Conservation (phyloP, 192 early-diverging fungal genomes). For the Backusella mclennaniae region DNA sequence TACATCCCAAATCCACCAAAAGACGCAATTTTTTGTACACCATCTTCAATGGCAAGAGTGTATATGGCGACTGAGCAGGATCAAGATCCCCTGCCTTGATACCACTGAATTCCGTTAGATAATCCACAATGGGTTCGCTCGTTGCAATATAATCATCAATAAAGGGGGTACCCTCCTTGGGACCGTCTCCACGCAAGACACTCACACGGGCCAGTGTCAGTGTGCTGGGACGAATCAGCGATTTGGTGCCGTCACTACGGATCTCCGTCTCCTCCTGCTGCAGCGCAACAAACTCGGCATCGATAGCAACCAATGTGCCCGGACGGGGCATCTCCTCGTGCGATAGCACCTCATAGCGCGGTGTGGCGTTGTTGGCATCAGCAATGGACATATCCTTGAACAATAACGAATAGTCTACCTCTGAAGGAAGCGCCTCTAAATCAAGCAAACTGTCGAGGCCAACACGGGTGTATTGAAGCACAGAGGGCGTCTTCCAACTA, state of each 20-base stretch:
- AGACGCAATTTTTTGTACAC: constrained; percentile 90
- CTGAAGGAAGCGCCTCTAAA: constrained; percentile 38
- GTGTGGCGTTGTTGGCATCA: constrained; percentile 52
- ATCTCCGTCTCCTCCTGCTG: constrained; percentile 87
- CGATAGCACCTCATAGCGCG: constrained; percentile 47
- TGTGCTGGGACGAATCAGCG: constrained; percentile 75
- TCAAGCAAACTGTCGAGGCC: constrained; percentile 53
- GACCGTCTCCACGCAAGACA: constrained; percentile 80
- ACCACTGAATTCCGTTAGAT: constrained; percentile 92
- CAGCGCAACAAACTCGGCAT: constrained; percentile 95
- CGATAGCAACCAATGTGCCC: constrained; percentile 78
- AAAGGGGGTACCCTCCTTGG: constrained; percentile 76
- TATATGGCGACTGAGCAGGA: constrained; percentile 63
- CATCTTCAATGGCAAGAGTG: constrained; percentile 88
- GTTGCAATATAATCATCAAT: constrained; percentile 96
- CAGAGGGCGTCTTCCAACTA: constrained; percentile 62
- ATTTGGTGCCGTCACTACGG: constrained; percentile 88
- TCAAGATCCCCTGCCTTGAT: constrained; percentile 90
- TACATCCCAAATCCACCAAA: constrained; percentile 87
- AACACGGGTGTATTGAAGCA: constrained; percentile 65
- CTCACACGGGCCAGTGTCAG: constrained; percentile 88
- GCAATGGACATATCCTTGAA: constrained; percentile 59
- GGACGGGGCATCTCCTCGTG: constrained; percentile 62
- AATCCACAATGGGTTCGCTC: constrained; percentile 84
- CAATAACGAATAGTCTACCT: constrained; percentile 49